Conservation (phyloP, 352 stramenopile genomes). For the Phytophthora tentaculata region DNA sequence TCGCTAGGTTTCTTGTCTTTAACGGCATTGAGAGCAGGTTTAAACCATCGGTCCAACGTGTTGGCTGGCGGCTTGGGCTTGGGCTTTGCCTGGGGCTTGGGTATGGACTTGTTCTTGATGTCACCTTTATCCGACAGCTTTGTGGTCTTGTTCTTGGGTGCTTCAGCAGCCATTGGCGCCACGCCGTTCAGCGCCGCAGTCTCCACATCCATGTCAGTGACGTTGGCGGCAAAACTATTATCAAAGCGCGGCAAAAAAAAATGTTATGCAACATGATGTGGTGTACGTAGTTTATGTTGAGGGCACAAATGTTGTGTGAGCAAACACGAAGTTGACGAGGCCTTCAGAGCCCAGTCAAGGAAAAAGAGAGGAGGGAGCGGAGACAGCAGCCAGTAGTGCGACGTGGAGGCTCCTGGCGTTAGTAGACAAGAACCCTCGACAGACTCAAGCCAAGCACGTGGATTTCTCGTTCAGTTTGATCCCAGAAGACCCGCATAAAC, state of each 20-base stretch:
- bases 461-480: slow-evolving; percentile 6
- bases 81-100: slow-evolving; percentile 16
- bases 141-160: neutral
- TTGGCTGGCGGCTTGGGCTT: slow-evolving; percentile 43
- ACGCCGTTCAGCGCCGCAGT: neutral
- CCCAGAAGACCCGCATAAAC: neutral
- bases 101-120: slow-evolving; percentile 9
- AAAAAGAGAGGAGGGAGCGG: slow-evolving; percentile 8
- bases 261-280: slow-evolving; percentile 3
- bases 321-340: slow-evolving; percentile 9
- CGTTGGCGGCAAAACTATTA: slow-evolving; percentile 16
- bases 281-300: slow-evolving; percentile 2
- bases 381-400: slow-evolving; percentile 14
- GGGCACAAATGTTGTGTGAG: slow-evolving; percentile 5
- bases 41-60: slow-evolving; percentile 73
- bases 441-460: slow-evolving; percentile 9
- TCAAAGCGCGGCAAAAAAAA: slow-evolving; percentile 15
- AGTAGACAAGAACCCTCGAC: slow-evolving; percentile 30
- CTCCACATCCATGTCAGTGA: slow-evolving; percentile 4
- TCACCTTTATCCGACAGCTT: slow-evolving; percentile 2
- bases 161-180: neutral
- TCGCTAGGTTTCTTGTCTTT: slow-evolving; percentile 23
- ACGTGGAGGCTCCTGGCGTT: slow-evolving; percentile 23
- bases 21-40: slow-evolving; percentile 21
- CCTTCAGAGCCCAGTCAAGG: slow-evolving; percentile 27